Conservation (phyloP, 2,329 filamentous ascomycete genomes). For the Monosporascus sp. region DNA sequence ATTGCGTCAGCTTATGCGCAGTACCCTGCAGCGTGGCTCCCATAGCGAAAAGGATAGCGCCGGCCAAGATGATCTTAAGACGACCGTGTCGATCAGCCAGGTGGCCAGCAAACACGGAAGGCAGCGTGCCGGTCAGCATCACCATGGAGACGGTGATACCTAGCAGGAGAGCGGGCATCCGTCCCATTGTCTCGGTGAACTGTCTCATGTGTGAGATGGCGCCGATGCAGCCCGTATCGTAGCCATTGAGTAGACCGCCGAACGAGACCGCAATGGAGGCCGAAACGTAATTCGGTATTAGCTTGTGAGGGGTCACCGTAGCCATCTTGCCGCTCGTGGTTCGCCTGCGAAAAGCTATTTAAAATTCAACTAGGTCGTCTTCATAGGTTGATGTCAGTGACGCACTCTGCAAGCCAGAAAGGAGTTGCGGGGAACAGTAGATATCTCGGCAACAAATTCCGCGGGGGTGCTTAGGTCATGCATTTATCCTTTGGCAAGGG, state of each 20-base stretch:
- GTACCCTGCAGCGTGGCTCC: conserved; percentile 49
- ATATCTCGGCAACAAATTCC: too few species aligned
- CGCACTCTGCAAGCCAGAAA: too few species aligned
- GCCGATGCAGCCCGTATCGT: conserved; percentile 32
- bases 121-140: conserved; percentile 50
- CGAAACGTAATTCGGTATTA: conserved; percentile 26
- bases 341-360: too few species aligned
- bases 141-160: conserved; percentile 57
- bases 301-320: neutral
- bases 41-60: conserved; percentile 46
- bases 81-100: conserved; percentile 48
- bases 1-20: conserved; percentile 41
- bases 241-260: conserved; percentile 31
- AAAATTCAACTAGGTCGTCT: too few species aligned
- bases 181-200: conserved; percentile 34
- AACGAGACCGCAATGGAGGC: conserved; percentile 26
- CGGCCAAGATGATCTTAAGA: conserved; percentile 37
- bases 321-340: too few species aligned
- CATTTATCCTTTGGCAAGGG: too few species aligned
- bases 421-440: too few species aligned
- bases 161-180: conserved; percentile 44
- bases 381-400: too few species aligned
- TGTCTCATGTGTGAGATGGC: conserved; percentile 28
- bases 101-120: conserved; percentile 52
- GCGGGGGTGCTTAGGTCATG: too few species aligned